Percentiles rank a stretch among this genome's conserved stretches.
Evolutionary conservation across 169 alveolate genomes (phyloP).

Genomic region (Plasmodium malariae): DNA sequence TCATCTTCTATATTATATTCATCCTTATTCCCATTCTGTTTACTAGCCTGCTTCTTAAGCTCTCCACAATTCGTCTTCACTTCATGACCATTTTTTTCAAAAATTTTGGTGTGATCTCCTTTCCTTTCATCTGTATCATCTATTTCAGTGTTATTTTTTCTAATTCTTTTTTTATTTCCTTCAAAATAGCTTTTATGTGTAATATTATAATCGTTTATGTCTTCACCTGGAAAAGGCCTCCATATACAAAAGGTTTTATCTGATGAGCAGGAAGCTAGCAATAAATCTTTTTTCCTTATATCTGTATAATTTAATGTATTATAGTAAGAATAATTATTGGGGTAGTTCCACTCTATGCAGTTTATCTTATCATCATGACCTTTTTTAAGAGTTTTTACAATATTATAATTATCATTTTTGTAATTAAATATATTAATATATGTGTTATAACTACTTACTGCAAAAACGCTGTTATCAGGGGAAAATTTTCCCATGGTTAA

Average conservation of each 20-base stretch:
- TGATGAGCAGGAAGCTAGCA: constrained; percentile 84
- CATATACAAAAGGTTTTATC: constrained; percentile 82
- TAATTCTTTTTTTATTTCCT: neutral
- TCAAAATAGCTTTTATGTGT: neutral
- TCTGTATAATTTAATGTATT: constrained; percentile 42
- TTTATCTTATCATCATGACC: constrained; percentile 83
- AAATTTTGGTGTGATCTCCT: neutral
- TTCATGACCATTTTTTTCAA: neutral
- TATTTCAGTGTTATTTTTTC: neutral
- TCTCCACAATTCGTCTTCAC: neutral
- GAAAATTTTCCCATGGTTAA: constrained; percentile 85
- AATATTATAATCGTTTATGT: neutral
- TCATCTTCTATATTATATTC: neutral
- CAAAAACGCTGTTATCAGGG: constrained; percentile 81
- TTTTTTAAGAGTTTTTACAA: constrained; percentile 77
- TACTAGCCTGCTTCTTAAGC: too few relatives aligned
- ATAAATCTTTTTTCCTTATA: constrained; percentile 71
- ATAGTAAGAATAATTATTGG: constrained; percentile 78
- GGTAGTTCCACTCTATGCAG: constrained; percentile 85
- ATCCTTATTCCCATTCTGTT: too few relatives aligned
- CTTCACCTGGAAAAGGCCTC: constrained; percentile 80
- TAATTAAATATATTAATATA: constrained; percentile 78
- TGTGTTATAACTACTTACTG: constrained; percentile 77
- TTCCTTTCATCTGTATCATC: neutral
- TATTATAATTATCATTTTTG: constrained; percentile 67